These are phyloP conservation scores for Pythium rhizo-oryzae DNA, from an alignment of 352 stramenopile genomes.

Conservation along the genomic window DNA sequence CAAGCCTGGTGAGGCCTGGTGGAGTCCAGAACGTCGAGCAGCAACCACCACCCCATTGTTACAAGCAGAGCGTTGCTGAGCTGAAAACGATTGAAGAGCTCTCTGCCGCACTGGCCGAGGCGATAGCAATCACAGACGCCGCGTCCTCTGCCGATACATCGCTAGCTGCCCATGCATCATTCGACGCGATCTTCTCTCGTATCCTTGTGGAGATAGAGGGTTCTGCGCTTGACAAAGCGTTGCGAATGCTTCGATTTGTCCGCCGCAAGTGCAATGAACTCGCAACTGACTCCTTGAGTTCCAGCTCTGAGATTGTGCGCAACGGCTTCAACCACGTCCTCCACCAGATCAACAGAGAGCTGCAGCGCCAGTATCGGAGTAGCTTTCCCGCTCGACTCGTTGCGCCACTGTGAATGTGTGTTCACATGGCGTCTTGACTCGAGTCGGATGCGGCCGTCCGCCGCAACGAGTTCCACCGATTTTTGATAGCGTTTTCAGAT, in stretches of 20 bases:
- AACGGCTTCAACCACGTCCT: conserved; percentile 67
- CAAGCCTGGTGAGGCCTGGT: not conserved
- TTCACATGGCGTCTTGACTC: not conserved
- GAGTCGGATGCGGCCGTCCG: not conserved
- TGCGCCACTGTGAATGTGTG: conserved; percentile 39
- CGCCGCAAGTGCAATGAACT: conserved; percentile 55
- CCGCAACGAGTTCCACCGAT: conserved; percentile 51
- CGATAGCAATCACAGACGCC: not conserved
- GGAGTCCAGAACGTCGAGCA: not conserved
- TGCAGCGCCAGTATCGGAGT: conserved; percentile 50
- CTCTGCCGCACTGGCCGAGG: conserved; percentile 35
- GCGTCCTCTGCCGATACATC: not conserved
- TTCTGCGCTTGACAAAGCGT: conserved; percentile 48
- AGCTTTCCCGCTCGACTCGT: conserved; percentile 45
- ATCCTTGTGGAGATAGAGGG: conserved; percentile 75
- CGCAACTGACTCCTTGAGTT: not conserved
- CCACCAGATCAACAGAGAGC: conserved; percentile 58
- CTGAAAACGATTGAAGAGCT: conserved; percentile 63
- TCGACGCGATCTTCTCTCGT: conserved; percentile 77
- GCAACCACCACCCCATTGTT: not conserved
- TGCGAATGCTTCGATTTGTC: conserved; percentile 75
- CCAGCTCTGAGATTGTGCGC: conserved; percentile 1
- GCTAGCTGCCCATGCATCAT: conserved; percentile 24
- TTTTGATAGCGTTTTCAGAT: conserved; percentile 70
- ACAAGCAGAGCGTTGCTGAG: not conserved